phyloP scores from a whole-genome alignment of 2,329 filamentous ascomycete genomes.

The Diaporthe longicolla region DNA sequence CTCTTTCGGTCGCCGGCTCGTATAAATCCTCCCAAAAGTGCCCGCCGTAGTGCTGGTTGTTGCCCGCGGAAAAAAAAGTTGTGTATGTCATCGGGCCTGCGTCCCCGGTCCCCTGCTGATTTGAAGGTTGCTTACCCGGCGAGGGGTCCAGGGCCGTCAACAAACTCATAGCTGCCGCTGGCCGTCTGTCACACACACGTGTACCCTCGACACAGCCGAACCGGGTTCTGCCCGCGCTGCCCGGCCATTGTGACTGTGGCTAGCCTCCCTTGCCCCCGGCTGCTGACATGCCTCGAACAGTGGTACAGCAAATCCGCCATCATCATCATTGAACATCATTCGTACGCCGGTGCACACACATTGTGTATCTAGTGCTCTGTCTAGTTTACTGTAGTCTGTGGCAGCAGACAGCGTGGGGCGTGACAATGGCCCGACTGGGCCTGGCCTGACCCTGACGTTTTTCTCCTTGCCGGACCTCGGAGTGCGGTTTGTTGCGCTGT shows the following conservation, averaged over 20 bases:
- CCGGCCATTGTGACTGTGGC: constrained; percentile 20
- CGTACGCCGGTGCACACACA: not conserved
- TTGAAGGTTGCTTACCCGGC: constrained; percentile 16
- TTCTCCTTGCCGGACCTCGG: not conserved
- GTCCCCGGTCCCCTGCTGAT: constrained; percentile 10
- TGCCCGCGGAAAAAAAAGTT: not conserved
- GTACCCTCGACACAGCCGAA: not conserved
- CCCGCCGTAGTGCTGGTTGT: not conserved
- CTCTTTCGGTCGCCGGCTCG: constrained; percentile 28
- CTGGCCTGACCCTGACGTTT: not conserved
- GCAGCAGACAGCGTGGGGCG: not conserved
- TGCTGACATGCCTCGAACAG: constrained; percentile 23
- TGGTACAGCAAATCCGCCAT: not conserved
- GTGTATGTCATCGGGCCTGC: constrained; percentile 3
- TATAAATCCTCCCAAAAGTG: not conserved
- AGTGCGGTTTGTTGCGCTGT: constrained; percentile 7
- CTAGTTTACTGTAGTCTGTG: not conserved
- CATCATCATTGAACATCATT: constrained; percentile 3
- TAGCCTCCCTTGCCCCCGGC: not conserved
- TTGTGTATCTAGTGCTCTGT: not conserved
- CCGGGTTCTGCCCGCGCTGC: not conserved
- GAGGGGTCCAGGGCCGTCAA: not conserved
- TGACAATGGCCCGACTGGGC: not conserved
- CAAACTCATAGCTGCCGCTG: constrained; percentile 1
- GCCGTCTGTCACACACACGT: not conserved